phyloP scores from a whole-genome alignment of 306 rosid genomes.

The Casuarina glauca region DNA sequence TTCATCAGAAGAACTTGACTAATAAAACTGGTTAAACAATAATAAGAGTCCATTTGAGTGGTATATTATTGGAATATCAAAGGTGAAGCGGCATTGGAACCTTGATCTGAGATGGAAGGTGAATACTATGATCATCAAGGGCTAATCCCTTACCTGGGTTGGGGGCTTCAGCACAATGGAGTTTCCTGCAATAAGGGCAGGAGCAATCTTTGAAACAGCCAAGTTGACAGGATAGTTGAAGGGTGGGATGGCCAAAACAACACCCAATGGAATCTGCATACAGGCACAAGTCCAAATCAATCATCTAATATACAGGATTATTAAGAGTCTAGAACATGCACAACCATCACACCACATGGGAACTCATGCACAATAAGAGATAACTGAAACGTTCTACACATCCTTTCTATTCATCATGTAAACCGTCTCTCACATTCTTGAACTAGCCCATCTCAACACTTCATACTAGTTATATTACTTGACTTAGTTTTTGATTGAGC shows the following conservation, averaged over 20 bases:
- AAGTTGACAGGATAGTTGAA: slow-evolving; percentile 97
- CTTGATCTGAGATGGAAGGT: background rate
- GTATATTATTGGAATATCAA: background rate
- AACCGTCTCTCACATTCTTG: background rate
- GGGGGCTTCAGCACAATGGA: slow-evolving; percentile 98
- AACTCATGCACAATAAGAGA: background rate
- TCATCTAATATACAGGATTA: background rate
- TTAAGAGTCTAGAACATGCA: slow-evolving; percentile 9
- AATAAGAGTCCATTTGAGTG: background rate
- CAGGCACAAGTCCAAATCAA: background rate
- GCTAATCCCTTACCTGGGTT: slow-evolving; percentile 66
- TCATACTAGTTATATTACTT: background rate
- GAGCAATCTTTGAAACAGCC: slow-evolving; percentile 94
- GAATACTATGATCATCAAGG: background rate
- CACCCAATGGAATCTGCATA: slow-evolving; percentile 92
- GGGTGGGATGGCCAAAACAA: slow-evolving; percentile 94
- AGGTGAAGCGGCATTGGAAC: background rate
- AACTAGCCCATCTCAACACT: background rate
- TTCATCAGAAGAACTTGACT: background rate
- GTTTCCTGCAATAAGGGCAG: slow-evolving; percentile 96
- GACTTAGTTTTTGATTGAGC: background rate
- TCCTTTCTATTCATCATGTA: background rate
- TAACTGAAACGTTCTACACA: background rate
- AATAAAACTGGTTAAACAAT: background rate
- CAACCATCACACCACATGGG: background rate